Percentiles rank a stretch among this genome's conserved stretches.
These are phyloP conservation scores for Pythium phragmitis DNA, from an alignment of 352 stramenopile species.

Conservation along the genomic window DNA sequence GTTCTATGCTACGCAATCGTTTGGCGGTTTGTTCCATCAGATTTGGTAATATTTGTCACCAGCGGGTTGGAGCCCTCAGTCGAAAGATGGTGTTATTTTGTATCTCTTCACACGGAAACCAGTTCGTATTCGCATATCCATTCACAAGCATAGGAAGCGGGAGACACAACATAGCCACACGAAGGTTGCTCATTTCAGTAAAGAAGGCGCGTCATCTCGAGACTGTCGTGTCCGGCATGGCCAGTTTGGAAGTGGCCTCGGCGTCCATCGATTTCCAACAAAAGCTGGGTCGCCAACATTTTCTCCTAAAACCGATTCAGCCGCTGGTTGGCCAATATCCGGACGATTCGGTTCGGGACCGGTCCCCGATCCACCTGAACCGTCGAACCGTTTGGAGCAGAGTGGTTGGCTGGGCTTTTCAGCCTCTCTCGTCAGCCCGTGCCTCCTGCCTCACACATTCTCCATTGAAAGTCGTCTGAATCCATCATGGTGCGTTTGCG, in stretches of 20 bases:
- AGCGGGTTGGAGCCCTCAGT: conserved; percentile 41
- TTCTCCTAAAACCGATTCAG: conserved; percentile 10
- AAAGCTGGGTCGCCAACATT: neutral
- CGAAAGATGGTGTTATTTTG: conserved; percentile 48
- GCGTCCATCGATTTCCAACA: neutral
- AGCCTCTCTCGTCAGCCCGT: neutral
- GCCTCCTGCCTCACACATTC: conserved; percentile 37
- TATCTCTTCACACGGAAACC: conserved; percentile 35
- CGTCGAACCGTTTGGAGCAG: conserved; percentile 3
- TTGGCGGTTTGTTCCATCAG: conserved; percentile 31
- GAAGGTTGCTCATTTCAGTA: no score
- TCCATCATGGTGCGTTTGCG: conserved; percentile 78
- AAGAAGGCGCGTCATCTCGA: no score
- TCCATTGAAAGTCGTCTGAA: conserved; percentile 84
- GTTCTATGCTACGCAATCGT: conserved; percentile 4
- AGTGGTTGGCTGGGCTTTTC: conserved; percentile 29
- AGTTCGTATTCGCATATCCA: conserved; percentile 3
- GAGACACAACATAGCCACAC: no score
- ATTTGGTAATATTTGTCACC: conserved; percentile 36
- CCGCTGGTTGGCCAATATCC: conserved; percentile 23
- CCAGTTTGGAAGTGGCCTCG: neutral
- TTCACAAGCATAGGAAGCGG: neutral
- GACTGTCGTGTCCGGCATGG: no score
- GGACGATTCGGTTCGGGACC: neutral
- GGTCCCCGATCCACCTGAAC: conserved; percentile 7